Evolutionary conservation across 2,329 filamentous ascomycete species (phyloP).

Genomic region (Alternaria viburni): DNA sequence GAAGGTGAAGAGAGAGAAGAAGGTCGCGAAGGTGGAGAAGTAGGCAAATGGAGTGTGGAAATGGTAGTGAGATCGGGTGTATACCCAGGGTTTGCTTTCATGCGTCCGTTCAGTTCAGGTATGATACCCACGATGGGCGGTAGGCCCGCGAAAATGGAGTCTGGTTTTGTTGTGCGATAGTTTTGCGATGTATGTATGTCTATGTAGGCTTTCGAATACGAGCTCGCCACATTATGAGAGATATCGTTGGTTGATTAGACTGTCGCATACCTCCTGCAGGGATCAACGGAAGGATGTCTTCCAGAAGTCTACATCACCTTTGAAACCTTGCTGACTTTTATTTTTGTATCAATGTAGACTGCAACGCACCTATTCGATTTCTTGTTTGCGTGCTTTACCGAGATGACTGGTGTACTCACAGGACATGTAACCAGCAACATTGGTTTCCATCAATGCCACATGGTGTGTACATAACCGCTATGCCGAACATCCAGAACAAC

Average conservation of each 20-base stretch:
- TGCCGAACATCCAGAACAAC: not conserved
- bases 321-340: fast-evolving
- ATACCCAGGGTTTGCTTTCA: not conserved
- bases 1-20: not conserved
- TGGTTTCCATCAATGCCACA: fast-evolving
- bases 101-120: not conserved
- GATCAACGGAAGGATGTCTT: not conserved
- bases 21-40: not conserved
- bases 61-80: not conserved
- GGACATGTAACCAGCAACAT: not conserved
- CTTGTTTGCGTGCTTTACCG: not conserved
- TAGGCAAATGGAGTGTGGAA: not conserved
- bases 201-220: not conserved
- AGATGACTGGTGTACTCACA: not conserved
- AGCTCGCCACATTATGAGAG: not conserved
- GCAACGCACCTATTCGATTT: not conserved
- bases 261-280: not conserved
- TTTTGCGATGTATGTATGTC: not conserved
- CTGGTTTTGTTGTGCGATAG: not conserved
- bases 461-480: not conserved
- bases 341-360: not conserved
- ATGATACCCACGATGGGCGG: not conserved
- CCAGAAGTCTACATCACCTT: not conserved
- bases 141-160: not conserved
- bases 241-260: not conserved